Conservation (phyloP, 805 yeast species). For the Barnettozyma sucrosica region DNA sequence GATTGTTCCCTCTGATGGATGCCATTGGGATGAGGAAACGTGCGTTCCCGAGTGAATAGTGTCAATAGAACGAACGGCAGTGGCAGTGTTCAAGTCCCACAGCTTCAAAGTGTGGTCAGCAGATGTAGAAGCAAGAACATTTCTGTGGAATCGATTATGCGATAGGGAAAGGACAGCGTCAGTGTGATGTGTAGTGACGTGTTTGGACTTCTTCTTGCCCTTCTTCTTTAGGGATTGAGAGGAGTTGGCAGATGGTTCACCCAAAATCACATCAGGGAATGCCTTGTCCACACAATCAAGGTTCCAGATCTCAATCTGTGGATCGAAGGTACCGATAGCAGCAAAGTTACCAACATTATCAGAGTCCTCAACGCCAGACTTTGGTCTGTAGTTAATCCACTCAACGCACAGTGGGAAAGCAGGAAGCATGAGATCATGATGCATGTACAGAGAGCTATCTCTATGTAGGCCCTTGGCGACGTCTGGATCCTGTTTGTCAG, state of each 20-base stretch:
- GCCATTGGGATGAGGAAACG: slow-evolving; percentile 88
- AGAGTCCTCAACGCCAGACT: slow-evolving; percentile 33
- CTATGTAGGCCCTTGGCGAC: slow-evolving; percentile 67
- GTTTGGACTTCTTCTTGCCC: slow-evolving; percentile 45
- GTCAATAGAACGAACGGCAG: slow-evolving; percentile 72
- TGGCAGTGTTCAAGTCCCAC: slow-evolving; percentile 81
- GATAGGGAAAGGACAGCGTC: slow-evolving; percentile 89
- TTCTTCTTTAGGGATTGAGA: slow-evolving; percentile 27
- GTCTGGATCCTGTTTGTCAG: slow-evolving; percentile 62
- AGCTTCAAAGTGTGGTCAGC: slow-evolving; percentile 93
- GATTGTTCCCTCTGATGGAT: slow-evolving; percentile 56
- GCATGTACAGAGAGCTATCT: slow-evolving; percentile 79
- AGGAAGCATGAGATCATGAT: slow-evolving; percentile 95
- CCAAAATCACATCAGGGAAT: slow-evolving; percentile 89
- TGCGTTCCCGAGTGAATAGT: slow-evolving; percentile 69
- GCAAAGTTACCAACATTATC: slow-evolving; percentile 79
- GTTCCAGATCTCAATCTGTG: slow-evolving; percentile 96
- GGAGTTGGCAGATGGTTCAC: slow-evolving; percentile 50
- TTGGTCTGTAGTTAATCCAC: slow-evolving; percentile 79
- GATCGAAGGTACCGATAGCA: slow-evolving; percentile 95
- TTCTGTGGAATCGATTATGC: slow-evolving; percentile 75
- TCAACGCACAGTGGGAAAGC: slow-evolving; percentile 95
- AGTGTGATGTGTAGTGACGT: slow-evolving; percentile 72
- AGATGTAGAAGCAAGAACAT: slow-evolving; percentile 87
- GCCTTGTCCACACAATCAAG: slow-evolving; percentile 88